A percentile compares a stretch with the other conserved stretches of the same genome.
phyloP scores from a whole-genome alignment of 345 rosid species.

The Salix koriyanagi region DNA sequence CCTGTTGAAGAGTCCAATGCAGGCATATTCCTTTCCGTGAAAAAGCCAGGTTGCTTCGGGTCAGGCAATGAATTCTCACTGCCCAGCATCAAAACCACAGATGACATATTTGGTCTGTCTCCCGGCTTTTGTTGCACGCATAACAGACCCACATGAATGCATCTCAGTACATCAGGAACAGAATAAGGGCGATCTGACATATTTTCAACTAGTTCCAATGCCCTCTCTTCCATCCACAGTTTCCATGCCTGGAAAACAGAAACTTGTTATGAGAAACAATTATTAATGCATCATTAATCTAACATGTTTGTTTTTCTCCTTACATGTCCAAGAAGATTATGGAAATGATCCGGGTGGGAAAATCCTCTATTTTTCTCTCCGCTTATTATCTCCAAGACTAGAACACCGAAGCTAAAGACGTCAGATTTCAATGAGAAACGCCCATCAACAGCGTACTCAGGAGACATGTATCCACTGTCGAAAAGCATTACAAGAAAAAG shows the following conservation, averaged over 20 bases:
- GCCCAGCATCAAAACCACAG: background rate
- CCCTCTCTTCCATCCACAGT: background rate
- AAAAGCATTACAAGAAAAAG: no score
- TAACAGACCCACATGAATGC: background rate
- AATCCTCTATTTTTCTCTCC: constrained; percentile 8
- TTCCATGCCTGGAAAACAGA: constrained; percentile 23
- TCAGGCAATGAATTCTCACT: background rate
- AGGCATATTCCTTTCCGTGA: background rate
- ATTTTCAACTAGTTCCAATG: background rate
- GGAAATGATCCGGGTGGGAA: background rate
- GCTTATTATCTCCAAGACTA: constrained; percentile 5
- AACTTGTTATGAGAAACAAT: no score
- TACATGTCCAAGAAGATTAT: constrained; percentile 11
- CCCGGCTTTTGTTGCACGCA: background rate
- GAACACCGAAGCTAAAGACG: constrained; percentile 4
- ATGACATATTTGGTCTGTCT: background rate
- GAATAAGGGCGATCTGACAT: background rate
- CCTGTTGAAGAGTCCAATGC: background rate
- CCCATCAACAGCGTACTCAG: constrained; percentile 4
- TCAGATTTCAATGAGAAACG: constrained; percentile 3
- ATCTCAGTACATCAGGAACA: background rate
- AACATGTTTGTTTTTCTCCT: background rate
- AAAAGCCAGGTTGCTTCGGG: constrained; percentile 7
- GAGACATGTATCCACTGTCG: constrained; percentile 12
- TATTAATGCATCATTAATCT: no score